Evolutionary conservation across 108 stramenopile genomes (phyloP), one percentile per base, ranked within the genome.

Genomic region (Discostella pseudostelligera): DNA sequence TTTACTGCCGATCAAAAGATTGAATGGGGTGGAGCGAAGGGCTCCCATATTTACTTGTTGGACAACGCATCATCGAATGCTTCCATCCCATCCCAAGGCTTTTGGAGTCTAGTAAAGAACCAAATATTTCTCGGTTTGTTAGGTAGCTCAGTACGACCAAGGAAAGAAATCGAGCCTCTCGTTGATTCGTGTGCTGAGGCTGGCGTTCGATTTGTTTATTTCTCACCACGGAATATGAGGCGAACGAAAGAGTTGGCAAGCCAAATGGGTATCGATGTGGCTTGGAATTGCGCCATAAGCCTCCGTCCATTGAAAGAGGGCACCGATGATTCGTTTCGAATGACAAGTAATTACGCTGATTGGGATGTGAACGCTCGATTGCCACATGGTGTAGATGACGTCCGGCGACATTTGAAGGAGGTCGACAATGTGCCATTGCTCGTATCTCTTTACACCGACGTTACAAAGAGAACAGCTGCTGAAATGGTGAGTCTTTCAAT

Each of bases 361-460:
- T 98, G 97, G 97, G 95, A 96, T 72, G 94, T 98, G 3, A 96
- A 96, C 62, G 96, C 96, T 13, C 84, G 90, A 67, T 73, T 98
- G 25, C 97, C 97, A 3, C 97, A 98, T 70, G 97, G 94, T 29
- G 61, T 94, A 21, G 90, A 96, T 3, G 93, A 90, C 56, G 91
- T 97, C 8, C 81, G 83, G 44, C 77, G 73, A 12, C 92, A 92
- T 65, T 65, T 92, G 42, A 64, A 90, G 40, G 91, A 92, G 35
- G 96, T 98, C 5, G 97, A 98, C 77, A 97, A 98, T 66, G 97
- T 97, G 8, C 97, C 97, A 10, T 81, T 98, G 32, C 78, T 98
- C 39, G 97, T 98, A 9, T 88, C 87, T 60, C 64, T 98, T n/a
- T 98, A 88, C 68, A 98, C 97, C 0, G 97, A 98, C 79, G 93